Evolutionary conservation across 345 rosid genomes (phyloP), one percentile per base, ranked within the genome.

Genomic region (Rhodomyrtus tomentosa): DNA sequence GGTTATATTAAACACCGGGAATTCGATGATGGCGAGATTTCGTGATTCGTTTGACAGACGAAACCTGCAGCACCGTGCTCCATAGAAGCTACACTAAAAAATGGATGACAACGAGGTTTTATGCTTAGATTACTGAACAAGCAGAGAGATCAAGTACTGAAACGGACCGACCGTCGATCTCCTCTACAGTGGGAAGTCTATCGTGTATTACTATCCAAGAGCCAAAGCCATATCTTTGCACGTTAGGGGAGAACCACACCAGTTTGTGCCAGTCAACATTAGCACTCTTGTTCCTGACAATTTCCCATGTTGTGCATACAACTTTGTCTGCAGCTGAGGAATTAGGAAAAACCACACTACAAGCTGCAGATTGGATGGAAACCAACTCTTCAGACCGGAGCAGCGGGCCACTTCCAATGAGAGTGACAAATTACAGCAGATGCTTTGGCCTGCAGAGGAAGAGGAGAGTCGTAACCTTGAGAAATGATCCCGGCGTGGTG

Each of bases 151-250:
- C 32, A 12, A 56, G 32, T 56, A 56, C 68, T n/a, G 18, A 56
- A 56, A 7, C 25, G 16, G 10, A 0, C 68, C 1, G n/a, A 56
- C 32, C n/a, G 32, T n/a, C 0, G n/a, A 56, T 56, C 32, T 32
- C n/a, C 1, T n/a, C n/a, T n/a, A n/a, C n/a, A n/a, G n/a, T n/a
- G n/a, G n/a, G n/a, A n/a, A n/a, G n/a, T n/a, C n/a, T n/a, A n/a
- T n/a, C n/a, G n/a, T n/a, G n/a, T n/a, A n/a, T n/a, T n/a, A n/a
- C n/a, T n/a, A 0, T n/a, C 14, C 32, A 0, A 56, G 27, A 56
- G n/a, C n/a, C n/a, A 56, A n/a, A 56, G 68, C 68, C 68, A 56
- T 13, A 48, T 48, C 49, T 48, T 48, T 10, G 49, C 49, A 8
- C 49, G 10, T 9, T 48, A 48, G 49, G 49, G 49, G 49, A 48